Percentiles rank a stretch among this genome's conserved stretches.
These are phyloP conservation scores for Citrus inodora DNA, from an alignment of 345 rosid genomes.

Conservation along the genomic window DNA sequence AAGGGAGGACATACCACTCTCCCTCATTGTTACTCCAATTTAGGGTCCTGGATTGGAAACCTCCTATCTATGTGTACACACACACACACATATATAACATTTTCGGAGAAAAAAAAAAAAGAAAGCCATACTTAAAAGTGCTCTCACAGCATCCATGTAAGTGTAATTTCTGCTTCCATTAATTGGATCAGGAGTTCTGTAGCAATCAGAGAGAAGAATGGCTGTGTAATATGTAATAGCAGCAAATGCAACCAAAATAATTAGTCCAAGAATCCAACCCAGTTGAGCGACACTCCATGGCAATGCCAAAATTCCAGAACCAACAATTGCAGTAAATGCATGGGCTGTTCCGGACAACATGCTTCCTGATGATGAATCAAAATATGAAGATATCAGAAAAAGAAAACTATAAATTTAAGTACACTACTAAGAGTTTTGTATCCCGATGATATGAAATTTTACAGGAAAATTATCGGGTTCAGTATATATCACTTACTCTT, in stretches of 20 bases:
- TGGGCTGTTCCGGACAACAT: conserved; percentile 14
- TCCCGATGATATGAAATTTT: no score
- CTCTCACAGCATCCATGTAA: conserved; percentile 39
- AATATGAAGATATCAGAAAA: not conserved
- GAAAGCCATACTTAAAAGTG: conserved; percentile 32
- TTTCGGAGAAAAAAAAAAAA: no score
- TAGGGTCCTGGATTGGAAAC: no score
- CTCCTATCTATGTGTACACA: no score
- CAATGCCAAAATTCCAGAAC: conserved; percentile 22
- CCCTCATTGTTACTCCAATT: no score
- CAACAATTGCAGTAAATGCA: conserved; percentile 25
- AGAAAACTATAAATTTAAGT: no score
- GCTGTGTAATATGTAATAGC: conserved; percentile 19
- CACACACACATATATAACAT: no score
- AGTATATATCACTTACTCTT: no score
- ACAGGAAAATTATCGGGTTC: no score
- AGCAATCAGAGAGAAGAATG: conserved; percentile 32
- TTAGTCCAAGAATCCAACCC: conserved; percentile 25
- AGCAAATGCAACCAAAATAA: conserved; percentile 8
- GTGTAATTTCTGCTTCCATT: conserved; percentile 41
- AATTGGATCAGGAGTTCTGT: conserved; percentile 39
- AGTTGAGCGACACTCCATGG: conserved; percentile 24
- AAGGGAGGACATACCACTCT: no score
- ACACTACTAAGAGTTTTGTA: no score
- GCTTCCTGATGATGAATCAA: conserved; percentile 11